Percentiles rank a stretch among this genome's conserved stretches.
These are phyloP conservation scores for Cladosporium sp. DNA, from an alignment of 2,329 filamentous ascomycete genomes.

Conservation along the genomic window DNA sequence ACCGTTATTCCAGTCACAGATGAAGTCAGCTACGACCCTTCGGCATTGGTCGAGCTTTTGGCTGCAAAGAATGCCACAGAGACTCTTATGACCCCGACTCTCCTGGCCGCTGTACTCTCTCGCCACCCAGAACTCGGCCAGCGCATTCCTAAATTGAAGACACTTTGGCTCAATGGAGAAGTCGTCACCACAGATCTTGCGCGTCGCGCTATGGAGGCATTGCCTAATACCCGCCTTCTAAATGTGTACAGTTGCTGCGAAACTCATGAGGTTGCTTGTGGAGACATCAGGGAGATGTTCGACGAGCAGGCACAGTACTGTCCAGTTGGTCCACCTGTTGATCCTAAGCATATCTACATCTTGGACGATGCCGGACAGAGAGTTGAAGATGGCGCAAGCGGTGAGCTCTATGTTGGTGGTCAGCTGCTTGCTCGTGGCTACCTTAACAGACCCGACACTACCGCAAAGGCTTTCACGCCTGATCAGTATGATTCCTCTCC, in stretches of 20 bases:
- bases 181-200: slow-evolving; percentile 78
- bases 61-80: slow-evolving; percentile 68
- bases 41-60: slow-evolving; percentile 70
- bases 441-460: slow-evolving; percentile 76
- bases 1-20: slow-evolving; percentile 76
- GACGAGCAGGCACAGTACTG: slow-evolving; percentile 66
- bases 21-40: slow-evolving; percentile 74
- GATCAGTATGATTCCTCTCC: slow-evolving; percentile 61
- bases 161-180: slow-evolving; percentile 79
- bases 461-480: slow-evolving; percentile 67
- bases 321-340: slow-evolving; percentile 70
- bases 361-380: slow-evolving; percentile 67
- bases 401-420: slow-evolving; percentile 78
- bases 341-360: slow-evolving; percentile 70
- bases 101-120: slow-evolving; percentile 71
- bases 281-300: slow-evolving; percentile 67
- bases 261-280: slow-evolving; percentile 77
- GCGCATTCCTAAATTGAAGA: slow-evolving; percentile 65
- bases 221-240: slow-evolving; percentile 69
- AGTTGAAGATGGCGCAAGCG: slow-evolving; percentile 62
- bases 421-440: slow-evolving; percentile 72
- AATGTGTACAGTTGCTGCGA: slow-evolving; percentile 84
- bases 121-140: slow-evolving; percentile 63
- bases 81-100: slow-evolving; percentile 79
- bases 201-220: slow-evolving; percentile 64